Base-by-base conservation (phyloP, 1,284 basidiomycete genomes). In the Irpex lacteus region DNA sequence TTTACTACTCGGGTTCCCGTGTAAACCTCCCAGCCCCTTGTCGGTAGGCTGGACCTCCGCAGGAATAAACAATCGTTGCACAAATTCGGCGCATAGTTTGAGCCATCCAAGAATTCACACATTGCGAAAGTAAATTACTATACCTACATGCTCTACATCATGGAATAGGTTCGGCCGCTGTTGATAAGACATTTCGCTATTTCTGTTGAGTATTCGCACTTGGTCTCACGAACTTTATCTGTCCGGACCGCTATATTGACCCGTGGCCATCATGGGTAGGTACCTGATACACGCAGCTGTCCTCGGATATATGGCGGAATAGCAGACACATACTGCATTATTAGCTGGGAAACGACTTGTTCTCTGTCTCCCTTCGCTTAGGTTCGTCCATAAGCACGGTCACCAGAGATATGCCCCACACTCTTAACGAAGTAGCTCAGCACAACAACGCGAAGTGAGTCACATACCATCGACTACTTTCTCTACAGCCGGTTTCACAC, bases 381-480 rank as follows among this genome's bases (percentile, higher is more conserved):
- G 18, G 50, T 52, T 52, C 18, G 11, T 44, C 8, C 50, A 52
- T 8, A 18, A 8, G 18, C 50, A 52, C 50, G 8, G 50, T 5
- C 15, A 21, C 15, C 18, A 18, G 11, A 34, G 32, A 54, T 58
- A 82, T 82, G 81, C 66, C 75, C 37, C 75, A 74, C 67, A 73
- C 74, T 13, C 75, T 85, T 34, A 65, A 77, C 40, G 75, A 84
- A 65, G 74, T 85, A 18, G 80, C 85, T 34, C 73, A 82, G 62
- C 88, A 91, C 72, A 85, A 83, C 68, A 80, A 80, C 15, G 52
- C 74, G 19, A 73, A 78, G 88, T 88, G 66, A 44, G 77, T 70
- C 18, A 18, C 19, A n/a, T 18, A 18, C 44, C 11, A 13, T 18
- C 44, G 44, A 49, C 44, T 49, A 18, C 11, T 18, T 13, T 49